phyloP scores from a whole-genome alignment of 2,329 filamentous ascomycete species.

The Verruconis gallopava region DNA sequence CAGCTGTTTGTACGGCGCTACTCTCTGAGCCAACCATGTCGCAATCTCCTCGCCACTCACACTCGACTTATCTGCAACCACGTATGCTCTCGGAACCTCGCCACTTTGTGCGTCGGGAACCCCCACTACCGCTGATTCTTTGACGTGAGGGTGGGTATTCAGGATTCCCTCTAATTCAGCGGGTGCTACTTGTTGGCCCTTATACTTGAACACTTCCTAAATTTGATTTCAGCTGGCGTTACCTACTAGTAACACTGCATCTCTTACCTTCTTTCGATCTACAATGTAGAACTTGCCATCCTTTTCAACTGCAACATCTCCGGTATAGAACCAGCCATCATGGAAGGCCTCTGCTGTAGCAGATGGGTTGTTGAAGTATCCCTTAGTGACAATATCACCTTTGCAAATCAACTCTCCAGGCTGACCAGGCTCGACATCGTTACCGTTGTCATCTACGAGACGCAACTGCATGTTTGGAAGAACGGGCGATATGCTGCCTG shows the following conservation, averaged over 20 bases:
- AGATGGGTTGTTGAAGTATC: constrained; percentile 25
- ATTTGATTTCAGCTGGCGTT: no score
- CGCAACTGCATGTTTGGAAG: constrained; percentile 22
- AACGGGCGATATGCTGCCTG: constrained; percentile 34
- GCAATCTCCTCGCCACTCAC: constrained; percentile 17
- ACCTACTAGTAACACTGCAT: no score
- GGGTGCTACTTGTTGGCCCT: constrained; percentile 37
- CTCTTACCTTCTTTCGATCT: constrained; percentile 27
- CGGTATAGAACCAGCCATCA: constrained; percentile 31
- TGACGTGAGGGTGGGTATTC: constrained; percentile 26
- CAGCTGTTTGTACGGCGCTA: constrained; percentile 27
- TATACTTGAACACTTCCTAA: constrained; percentile 35
- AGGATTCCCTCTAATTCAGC: constrained; percentile 35
- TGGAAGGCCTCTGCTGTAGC: constrained; percentile 21
- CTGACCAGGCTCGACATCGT: constrained; percentile 16
- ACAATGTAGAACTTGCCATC: constrained; percentile 27
- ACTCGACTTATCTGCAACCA: constrained; percentile 22
- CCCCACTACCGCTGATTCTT: constrained; percentile 35
- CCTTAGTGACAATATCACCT: constrained; percentile 20
- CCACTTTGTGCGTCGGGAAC: constrained; percentile 13
- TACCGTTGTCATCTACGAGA: constrained; percentile 5
- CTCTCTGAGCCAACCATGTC: constrained; percentile 16
- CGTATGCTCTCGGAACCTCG: constrained; percentile 30
- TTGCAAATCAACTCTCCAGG: constrained; percentile 17
- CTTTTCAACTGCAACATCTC: constrained; percentile 27